Percentiles rank a stretch among this genome's conserved stretches.
These are phyloP conservation scores for Penicillium sp. DNA, from an alignment of 2,329 filamentous ascomycete genomes.

Conservation along the genomic window DNA sequence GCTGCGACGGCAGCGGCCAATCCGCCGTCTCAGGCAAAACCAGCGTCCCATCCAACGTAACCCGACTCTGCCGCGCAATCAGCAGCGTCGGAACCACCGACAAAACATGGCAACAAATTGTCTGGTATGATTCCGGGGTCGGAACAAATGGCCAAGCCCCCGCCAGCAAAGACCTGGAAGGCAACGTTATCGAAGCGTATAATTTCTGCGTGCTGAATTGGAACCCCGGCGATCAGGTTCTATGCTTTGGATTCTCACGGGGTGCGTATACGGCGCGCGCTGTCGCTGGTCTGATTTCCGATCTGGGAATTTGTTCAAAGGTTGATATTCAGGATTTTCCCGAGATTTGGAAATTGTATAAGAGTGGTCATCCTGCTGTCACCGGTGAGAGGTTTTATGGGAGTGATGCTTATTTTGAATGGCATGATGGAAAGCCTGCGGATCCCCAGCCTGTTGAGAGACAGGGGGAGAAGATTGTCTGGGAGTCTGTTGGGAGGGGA, in stretches of 20 bases:
- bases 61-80: constrained; percentile 32
- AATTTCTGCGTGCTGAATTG: constrained; percentile 26
- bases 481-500: constrained; percentile 6
- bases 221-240: constrained; percentile 20
- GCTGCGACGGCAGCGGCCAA: constrained; percentile 38
- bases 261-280: constrained; percentile 22
- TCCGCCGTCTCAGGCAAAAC: constrained; percentile 30
- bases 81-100: constrained; percentile 27
- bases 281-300: constrained; percentile 22
- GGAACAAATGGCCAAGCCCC: constrained; percentile 32
- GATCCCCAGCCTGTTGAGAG: constrained; percentile 11
- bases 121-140: constrained; percentile 39
- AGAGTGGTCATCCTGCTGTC: constrained; percentile 2
- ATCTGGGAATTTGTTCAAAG: constrained; percentile 21
- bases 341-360: constrained; percentile 21
- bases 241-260: constrained; percentile 24
- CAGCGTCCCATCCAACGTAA: constrained; percentile 34
- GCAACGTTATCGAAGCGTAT: constrained; percentile 23
- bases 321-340: constrained; percentile 20
- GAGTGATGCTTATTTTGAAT: constrained; percentile 23
- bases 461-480: constrained; percentile 16
- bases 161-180: constrained; percentile 18
- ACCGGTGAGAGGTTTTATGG: constrained; percentile 19
- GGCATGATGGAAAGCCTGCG: constrained; percentile 19
- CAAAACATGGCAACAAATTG: constrained; percentile 28